phyloP scores from a whole-genome alignment of 169 alveolate species.

The Eimeria acervulina region DNA sequence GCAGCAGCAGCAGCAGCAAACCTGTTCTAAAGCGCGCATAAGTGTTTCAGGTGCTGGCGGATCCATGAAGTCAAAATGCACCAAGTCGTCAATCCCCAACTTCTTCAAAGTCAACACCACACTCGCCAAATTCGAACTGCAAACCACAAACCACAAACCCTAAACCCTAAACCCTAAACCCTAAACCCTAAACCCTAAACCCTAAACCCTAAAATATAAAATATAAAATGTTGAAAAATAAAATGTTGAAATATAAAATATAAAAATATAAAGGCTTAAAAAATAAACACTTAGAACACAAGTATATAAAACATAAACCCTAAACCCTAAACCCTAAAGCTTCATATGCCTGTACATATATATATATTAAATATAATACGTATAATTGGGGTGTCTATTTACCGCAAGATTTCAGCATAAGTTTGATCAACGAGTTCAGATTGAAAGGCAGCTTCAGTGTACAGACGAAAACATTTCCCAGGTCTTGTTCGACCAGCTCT shows the following conservation, averaged over 20 bases:
- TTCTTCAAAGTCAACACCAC: conserved; percentile 98
- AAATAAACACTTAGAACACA: too few species aligned
- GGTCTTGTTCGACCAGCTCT: conserved; percentile 99
- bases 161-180: too few species aligned
- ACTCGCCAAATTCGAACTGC: conserved; percentile 95
- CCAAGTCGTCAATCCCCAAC: conserved; percentile 98
- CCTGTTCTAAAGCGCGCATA: conserved; percentile 81
- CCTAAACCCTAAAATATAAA: neutral
- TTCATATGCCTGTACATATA: too few species aligned
- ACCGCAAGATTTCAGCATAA: conserved; percentile 97
- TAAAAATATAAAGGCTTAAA: too few species aligned
- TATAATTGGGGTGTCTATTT: neutral
- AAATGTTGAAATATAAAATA: neutral
- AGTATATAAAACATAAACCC: too few species aligned
- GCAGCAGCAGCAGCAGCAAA: conserved; percentile 76
- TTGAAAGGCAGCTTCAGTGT: conserved; percentile 97
- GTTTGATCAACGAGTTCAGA: conserved; percentile 97
- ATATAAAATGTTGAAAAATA: neutral
- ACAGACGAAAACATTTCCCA: conserved; percentile 99
- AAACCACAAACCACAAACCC: too few species aligned
- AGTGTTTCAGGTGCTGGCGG: conserved; percentile 99
- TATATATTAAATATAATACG: neutral
- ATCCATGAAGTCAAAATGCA: conserved; percentile 99
- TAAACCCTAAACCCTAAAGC: too few species aligned
- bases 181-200: conserved; percentile 83